Base-by-base conservation (phyloP, 2,329 filamentous ascomycete species). In the Rasamsonia emersonii region DNA sequence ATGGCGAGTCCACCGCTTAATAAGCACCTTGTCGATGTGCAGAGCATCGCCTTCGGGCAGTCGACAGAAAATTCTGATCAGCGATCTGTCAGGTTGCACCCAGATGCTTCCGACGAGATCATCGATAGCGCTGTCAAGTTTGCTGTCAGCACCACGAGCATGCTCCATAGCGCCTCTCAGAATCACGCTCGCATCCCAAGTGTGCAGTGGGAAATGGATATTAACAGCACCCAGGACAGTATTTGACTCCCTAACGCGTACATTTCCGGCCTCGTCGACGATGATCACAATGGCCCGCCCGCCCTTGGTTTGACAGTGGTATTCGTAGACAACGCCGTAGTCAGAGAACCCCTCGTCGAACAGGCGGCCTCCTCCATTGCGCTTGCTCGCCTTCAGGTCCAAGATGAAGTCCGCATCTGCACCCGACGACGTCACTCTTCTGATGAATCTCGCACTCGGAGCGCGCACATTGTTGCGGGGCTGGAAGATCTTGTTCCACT, bases 391-490 rank as follows among this genome's bases (percentile, higher is more conserved):
- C 23, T 52, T 51, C 20, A 61, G 28, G 35, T 54, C 48, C 7
- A 65, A 40, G 5, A 62, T 45, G 29, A 54, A 41, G 33, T 66
- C 59, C 27, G 62, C 39, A 32, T 65, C 62, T 3, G 45, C 41
- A 9, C 60, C 58, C n/a, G 54, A 57, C 1, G 50, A 49, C n/a
- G 61, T 64, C 10, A 65, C 33, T 25, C 51, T 47, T 25, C 53
- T 50, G 20, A 54, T 49, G 32, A 65, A 64, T 5, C 44, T 50
- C 1, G 54, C 54, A 5, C 44, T 47, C 9, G 52, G 53, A 2
- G 47, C 38, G 4, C 33, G 30, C 19, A 54, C 24, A 15, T 48
- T 45, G 31, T 44, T 45, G 3, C 35, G 35, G 9, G 56, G 49
- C 6, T 52, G 48, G 28, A 64, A 63, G 2, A 57, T 37, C 8